A percentile compares a stretch with the other conserved stretches of the same genome.
Evolutionary conservation across 768 basidiomycete species (phyloP).

Genomic region (Sarcodon sp.): DNA sequence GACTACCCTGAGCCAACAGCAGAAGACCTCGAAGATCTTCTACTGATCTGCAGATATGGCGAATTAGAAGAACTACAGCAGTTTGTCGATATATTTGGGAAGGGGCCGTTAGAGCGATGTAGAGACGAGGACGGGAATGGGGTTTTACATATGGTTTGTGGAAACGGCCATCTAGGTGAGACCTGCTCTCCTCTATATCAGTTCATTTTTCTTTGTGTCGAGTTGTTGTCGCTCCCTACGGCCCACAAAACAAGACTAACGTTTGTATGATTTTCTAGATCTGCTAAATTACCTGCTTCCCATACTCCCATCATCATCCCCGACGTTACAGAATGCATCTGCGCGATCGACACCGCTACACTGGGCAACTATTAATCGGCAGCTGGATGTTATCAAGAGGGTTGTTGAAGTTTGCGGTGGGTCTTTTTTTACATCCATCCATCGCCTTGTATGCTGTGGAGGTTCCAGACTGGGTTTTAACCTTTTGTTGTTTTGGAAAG

Average conservation of each 20-base stretch:
- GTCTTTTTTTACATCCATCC: not conserved
- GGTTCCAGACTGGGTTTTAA: not conserved
- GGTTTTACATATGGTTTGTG: constrained; percentile 76
- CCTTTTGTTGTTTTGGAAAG: constrained; percentile 9
- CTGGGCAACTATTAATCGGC: constrained; percentile 83
- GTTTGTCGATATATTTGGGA: constrained; percentile 50
- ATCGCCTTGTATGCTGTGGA: not conserved
- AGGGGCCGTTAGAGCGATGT: constrained; percentile 28
- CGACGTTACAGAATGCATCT: constrained; percentile 45
- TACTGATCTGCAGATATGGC: constrained; percentile 81
- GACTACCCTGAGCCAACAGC: constrained; percentile 7
- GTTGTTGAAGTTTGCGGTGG: constrained; percentile 41
- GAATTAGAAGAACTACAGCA: constrained; percentile 67
- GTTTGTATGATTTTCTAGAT: constrained; percentile 31
- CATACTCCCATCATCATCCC: constrained; percentile 33
- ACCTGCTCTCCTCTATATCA: constrained; percentile 3
- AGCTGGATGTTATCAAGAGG: constrained; percentile 45
- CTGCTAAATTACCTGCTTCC: constrained; percentile 66
- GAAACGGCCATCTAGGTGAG: constrained; percentile 82
- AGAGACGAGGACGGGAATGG: constrained; percentile 74
- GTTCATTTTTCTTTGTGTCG: constrained; percentile 5
- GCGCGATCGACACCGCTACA: constrained; percentile 79
- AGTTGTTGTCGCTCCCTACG: not conserved
- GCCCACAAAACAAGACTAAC: not conserved
- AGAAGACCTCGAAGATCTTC: constrained; percentile 57